Evolutionary conservation across 495 filamentous ascomycete genomes (phyloP), one percentile per base, ranked within the genome.

Genomic region (Aspergillus diversus): DNA sequence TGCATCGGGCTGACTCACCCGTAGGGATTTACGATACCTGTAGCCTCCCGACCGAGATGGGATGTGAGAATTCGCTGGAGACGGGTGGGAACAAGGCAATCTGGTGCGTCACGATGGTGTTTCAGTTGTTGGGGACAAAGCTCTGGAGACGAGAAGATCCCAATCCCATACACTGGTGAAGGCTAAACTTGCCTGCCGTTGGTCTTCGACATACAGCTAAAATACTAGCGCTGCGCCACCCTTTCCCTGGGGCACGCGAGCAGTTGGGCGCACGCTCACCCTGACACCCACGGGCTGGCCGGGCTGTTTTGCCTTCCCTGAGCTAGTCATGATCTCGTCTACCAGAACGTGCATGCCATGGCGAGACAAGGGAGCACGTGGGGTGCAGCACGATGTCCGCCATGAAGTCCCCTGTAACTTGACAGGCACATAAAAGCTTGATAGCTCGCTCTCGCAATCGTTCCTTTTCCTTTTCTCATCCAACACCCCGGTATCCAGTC

Each of bases 301-400:
- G 39, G 8, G 11, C 39, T 11, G 39, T 43, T 7, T 43, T 43
- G 4, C 39, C 4, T 15, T 43, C 11, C n/a, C 39, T 13, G n/a
- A 43, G 39, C 39, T 43, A 43, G 39, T 43, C 11, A 43, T 12
- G n/a, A 13, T 39, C 37, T 49, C 46, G 13, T 16, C 17, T 9
- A 7, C 46, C 3, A 13, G 15, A 5, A 50, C 4, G 15, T 21
- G 47, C 47, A 13, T 27, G 47, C 47, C 8, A 31, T 50, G n/a
- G 47, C 47, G 47, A 50, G n/a, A 50, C 47, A 50, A 50, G 47
- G 21, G 47, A 8, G 16, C 47, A 50, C 47, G 47, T 50, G 47
- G 47, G 47, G n/a, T 43, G 39, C 47, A 50, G 47, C 12, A 5
- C 47, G 5, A 21, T 50, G 15, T 17, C n/a, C 7, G 47, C 47